phyloP scores from a whole-genome alignment of 2,329 filamentous ascomycete genomes.

The Pestalotiopsis sp. region DNA sequence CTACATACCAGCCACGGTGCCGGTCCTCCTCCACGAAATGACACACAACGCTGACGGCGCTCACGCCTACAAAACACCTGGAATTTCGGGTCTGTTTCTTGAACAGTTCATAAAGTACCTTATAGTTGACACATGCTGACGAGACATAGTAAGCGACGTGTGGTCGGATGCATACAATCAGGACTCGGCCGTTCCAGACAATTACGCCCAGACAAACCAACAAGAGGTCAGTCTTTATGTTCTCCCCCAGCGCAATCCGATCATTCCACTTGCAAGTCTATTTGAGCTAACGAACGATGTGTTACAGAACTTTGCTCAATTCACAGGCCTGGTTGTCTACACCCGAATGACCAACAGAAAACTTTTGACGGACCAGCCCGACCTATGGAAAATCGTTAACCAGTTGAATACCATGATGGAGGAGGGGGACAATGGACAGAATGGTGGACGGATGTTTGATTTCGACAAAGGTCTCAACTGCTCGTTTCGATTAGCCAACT shows the following conservation, averaged over 20 bases:
- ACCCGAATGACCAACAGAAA: not conserved
- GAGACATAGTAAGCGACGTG: not conserved
- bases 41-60: not conserved
- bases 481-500: not conserved
- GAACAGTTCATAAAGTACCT: not conserved
- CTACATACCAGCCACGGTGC: not conserved
- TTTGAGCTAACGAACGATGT: too few relatives aligned
- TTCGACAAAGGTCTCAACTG: not conserved
- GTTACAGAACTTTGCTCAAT: not conserved
- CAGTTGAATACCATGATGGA: not conserved
- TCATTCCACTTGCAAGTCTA: too few relatives aligned
- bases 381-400: not conserved
- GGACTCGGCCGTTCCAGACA: not conserved
- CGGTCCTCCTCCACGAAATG: not conserved
- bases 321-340: not conserved
- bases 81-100: not conserved
- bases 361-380: not conserved
- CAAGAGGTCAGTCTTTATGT: not conserved
- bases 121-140: not conserved
- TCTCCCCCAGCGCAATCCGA: too few relatives aligned
- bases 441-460: not conserved
- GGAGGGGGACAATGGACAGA: not conserved
- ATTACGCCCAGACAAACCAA: not conserved
- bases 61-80: not conserved
- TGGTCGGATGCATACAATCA: not conserved